phyloP scores from a whole-genome alignment of 192 early-diverging fungal species.

The Coemansia sp. region DNA sequence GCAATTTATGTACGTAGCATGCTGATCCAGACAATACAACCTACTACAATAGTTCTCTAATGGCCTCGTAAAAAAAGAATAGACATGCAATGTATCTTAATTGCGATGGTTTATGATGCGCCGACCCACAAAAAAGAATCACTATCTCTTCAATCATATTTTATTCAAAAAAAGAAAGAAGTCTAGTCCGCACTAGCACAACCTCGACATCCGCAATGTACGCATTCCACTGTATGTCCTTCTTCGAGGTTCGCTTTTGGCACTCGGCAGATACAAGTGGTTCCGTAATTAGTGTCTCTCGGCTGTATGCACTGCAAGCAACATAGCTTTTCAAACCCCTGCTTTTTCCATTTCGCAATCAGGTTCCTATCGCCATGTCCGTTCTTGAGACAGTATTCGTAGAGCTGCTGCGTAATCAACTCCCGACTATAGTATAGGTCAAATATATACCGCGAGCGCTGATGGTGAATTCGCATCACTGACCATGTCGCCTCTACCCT shows the following conservation, averaged over 20 bases:
- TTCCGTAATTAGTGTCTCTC: conserved; percentile 95
- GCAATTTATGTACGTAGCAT: conserved; percentile 5
- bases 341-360: conserved; percentile 99
- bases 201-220: conserved; percentile 89
- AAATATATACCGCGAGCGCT: conserved; percentile 94
- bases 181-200: conserved; percentile 63
- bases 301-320: conserved; percentile 97
- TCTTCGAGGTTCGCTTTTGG: conserved; percentile 87
- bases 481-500: conserved; percentile 91
- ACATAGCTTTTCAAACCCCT: conserved; percentile 96
- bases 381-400: conserved; percentile 90
- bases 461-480: conserved; percentile 95
- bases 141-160: not conserved
- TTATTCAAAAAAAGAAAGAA: not conserved
- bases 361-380: conserved; percentile 87
- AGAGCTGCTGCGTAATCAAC: conserved; percentile 88
- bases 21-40: not conserved
- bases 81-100: conserved; percentile 25
- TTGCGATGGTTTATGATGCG: conserved; percentile 34
- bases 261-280: conserved; percentile 95
- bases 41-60: not conserved
- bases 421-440: conserved; percentile 96
- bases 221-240: conserved; percentile 88
- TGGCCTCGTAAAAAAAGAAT: conserved; percentile 14
- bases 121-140: too few species aligned